phyloP scores from a whole-genome alignment of 495 filamentous ascomycete genomes.

The Pseudotulostoma volvatum region DNA sequence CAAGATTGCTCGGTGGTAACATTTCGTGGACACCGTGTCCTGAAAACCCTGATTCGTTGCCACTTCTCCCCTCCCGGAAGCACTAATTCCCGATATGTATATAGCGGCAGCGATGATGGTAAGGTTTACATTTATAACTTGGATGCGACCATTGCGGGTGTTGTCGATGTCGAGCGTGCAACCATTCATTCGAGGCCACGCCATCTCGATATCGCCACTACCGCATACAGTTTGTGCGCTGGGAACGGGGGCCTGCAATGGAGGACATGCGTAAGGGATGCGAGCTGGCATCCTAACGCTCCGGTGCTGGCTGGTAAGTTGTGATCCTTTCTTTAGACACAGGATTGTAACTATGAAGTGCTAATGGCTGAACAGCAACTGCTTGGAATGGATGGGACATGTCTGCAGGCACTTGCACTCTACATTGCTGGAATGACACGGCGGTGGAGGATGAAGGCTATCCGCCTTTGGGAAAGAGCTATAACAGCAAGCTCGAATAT shows the following conservation, averaged over 20 bases:
- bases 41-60: slow-evolving; percentile 81
- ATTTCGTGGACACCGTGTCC: slow-evolving; percentile 74
- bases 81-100: slow-evolving; percentile 85
- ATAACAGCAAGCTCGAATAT: slow-evolving; percentile 36
- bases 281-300: slow-evolving; percentile 85
- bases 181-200: slow-evolving; percentile 44
- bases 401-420: slow-evolving; percentile 52
- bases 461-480: slow-evolving; percentile 39
- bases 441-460: slow-evolving; percentile 46
- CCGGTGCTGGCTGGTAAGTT: slow-evolving; percentile 70
- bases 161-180: slow-evolving; percentile 56
- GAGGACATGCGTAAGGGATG: slow-evolving; percentile 80
- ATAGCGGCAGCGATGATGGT: slow-evolving; percentile 76
- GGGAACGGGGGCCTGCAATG: slow-evolving; percentile 20
- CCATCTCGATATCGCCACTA: slow-evolving; percentile 25
- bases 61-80: slow-evolving; percentile 86
- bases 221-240: slow-evolving; percentile 18
- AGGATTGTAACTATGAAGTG: not conserved
- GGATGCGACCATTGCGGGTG: slow-evolving; percentile 72
- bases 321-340: slow-evolving; percentile 2
- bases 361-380: slow-evolving; percentile 39
- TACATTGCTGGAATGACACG: slow-evolving; percentile 62
- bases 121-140: slow-evolving; percentile 84
- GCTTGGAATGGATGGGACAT: slow-evolving; percentile 62
- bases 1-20: slow-evolving; percentile 87